phyloP scores from a whole-genome alignment of 2,329 filamentous ascomycete species.

The Ascochyta lentis region DNA sequence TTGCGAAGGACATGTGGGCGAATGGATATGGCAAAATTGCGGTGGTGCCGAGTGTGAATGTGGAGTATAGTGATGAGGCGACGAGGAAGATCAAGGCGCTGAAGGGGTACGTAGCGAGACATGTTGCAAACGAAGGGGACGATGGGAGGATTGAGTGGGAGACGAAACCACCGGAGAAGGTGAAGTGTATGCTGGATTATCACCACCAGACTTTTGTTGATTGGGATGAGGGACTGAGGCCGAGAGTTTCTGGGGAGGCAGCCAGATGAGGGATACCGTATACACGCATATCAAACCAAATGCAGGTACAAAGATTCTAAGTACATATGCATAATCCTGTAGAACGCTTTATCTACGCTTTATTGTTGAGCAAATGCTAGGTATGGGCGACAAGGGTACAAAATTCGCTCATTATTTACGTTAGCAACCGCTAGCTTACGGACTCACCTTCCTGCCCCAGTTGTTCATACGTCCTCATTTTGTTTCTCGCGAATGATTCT shows the following conservation, averaged over 20 bases:
- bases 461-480: background rate
- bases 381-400: background rate
- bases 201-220: slow-evolving; percentile 20
- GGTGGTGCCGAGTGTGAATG: slow-evolving; percentile 62
- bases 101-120: slow-evolving; percentile 58
- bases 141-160: slow-evolving; percentile 54
- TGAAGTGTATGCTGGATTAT: slow-evolving; percentile 56
- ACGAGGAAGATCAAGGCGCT: slow-evolving; percentile 56
- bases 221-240: slow-evolving; percentile 18
- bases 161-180: slow-evolving; percentile 52
- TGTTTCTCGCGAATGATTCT: background rate
- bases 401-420: background rate
- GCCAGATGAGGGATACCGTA: background rate
- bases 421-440: background rate
- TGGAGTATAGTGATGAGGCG: slow-evolving; percentile 60
- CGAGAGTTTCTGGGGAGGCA: background rate
- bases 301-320: background rate
- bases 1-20: slow-evolving; percentile 63
- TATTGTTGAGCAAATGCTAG: background rate
- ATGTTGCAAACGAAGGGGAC: slow-evolving; percentile 37
- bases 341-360: background rate
- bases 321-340: background rate
- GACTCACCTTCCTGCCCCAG: background rate
- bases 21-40: slow-evolving; percentile 57
- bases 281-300: background rate